A percentile compares a stretch with the other conserved stretches of the same genome.
Evolutionary conservation across 2,329 filamentous ascomycete genomes (phyloP).

Genomic region (Penicillium sp.): DNA sequence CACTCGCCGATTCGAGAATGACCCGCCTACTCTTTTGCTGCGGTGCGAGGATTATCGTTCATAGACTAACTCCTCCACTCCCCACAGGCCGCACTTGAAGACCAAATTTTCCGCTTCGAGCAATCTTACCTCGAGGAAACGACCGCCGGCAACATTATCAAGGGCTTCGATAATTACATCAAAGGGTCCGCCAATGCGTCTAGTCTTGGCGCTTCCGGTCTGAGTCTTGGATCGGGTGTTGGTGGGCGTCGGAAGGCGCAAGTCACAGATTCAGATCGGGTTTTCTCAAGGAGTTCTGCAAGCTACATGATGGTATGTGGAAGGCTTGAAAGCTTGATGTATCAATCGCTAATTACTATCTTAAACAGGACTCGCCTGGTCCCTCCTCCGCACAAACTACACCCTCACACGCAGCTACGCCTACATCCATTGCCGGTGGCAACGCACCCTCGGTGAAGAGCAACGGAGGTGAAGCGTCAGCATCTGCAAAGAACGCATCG

Average conservation of each 20-base stretch:
- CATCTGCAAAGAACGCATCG: constrained; percentile 17
- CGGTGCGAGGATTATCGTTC: neutral
- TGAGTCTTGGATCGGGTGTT: constrained; percentile 31
- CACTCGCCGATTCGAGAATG: no score
- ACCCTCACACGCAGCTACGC: constrained; percentile 48
- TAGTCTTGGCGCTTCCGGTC: constrained; percentile 29
- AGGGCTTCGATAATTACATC: constrained; percentile 97
- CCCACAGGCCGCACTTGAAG: constrained; percentile 64
- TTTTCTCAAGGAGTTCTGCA: constrained; percentile 52
- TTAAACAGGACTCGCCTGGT: constrained; percentile 41
- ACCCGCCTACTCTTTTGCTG: fast-evolving
- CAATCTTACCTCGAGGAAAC: constrained; percentile 88
- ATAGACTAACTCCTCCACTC: neutral
- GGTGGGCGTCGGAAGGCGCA: constrained; percentile 44
- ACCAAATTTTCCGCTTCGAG: constrained; percentile 81
- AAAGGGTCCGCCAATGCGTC: constrained; percentile 71
- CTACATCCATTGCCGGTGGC: constrained; percentile 39
- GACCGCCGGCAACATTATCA: constrained; percentile 88
- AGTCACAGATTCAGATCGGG: constrained; percentile 48
- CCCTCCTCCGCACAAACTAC: constrained; percentile 49
- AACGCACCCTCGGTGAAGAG: constrained; percentile 28
- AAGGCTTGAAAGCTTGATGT: neutral
- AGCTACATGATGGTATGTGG: constrained; percentile 46
- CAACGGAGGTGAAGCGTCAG: constrained; percentile 18
- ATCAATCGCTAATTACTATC: neutral